Conservation (phyloP, 495 filamentous ascomycete species). For the Copromyces sp. region DNA sequence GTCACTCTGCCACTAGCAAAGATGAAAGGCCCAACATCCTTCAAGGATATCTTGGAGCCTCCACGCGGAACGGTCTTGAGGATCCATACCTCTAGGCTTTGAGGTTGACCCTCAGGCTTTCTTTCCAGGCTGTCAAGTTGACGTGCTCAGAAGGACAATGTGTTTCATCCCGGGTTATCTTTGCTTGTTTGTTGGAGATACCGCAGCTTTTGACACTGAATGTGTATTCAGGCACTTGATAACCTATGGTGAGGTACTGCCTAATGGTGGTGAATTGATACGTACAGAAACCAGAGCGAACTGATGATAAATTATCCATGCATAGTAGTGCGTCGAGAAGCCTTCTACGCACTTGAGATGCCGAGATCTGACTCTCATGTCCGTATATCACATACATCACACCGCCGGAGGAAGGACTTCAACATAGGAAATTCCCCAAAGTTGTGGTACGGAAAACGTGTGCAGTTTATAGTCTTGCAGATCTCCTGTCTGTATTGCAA, state of each 20-base stretch:
- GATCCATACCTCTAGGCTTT: background rate
- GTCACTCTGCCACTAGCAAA: background rate
- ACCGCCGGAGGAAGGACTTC: background rate
- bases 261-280: background rate
- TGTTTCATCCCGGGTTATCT: background rate
- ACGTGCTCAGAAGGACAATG: background rate
- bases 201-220: background rate
- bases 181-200: background rate
- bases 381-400: background rate
- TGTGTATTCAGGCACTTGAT: background rate
- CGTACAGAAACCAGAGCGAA: background rate
- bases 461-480: background rate
- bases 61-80: background rate
- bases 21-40: background rate
- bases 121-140: background rate
- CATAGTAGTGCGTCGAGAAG: background rate
- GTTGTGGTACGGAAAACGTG: background rate
- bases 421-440: background rate
- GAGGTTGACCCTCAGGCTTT: no score
- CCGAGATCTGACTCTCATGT: background rate
- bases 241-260: background rate
- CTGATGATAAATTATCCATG: background rate
- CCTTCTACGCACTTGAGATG: background rate
- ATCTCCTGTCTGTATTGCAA: background rate
- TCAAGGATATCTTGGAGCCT: background rate